phyloP scores from a whole-genome alignment of 2,329 filamentous ascomycete species.

The Ophidiomyces ophidiicola region DNA sequence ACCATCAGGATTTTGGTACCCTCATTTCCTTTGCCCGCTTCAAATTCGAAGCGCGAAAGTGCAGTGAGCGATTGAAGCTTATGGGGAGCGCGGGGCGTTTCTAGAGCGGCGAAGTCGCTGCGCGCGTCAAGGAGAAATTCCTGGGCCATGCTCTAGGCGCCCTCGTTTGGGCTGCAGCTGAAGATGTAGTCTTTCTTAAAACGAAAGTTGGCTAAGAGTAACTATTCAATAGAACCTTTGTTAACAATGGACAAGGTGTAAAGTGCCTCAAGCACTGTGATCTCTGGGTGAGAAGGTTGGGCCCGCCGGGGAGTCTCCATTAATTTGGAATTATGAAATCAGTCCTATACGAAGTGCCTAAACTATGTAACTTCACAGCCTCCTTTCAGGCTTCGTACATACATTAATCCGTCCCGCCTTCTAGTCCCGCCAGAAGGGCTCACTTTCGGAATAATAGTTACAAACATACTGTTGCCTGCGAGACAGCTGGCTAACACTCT shows the following conservation, averaged over 20 bases:
- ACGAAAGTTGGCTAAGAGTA: neutral
- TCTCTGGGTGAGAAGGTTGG: too few relatives aligned
- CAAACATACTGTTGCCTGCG: too few relatives aligned
- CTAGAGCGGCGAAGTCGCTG: slow-evolving; percentile 19
- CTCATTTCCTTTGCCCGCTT: slow-evolving; percentile 61
- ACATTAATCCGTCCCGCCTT: too few relatives aligned
- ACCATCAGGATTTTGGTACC: slow-evolving; percentile 90
- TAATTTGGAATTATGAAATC: too few relatives aligned
- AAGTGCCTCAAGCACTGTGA: neutral
- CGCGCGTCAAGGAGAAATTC: slow-evolving; percentile 10
- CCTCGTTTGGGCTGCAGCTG: neutral
- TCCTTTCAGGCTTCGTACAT: too few relatives aligned
- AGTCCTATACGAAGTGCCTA: too few relatives aligned
- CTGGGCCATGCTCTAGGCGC: slow-evolving; percentile 15
- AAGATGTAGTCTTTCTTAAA: neutral
- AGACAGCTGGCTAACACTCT: too few relatives aligned
- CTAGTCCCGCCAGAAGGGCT: too few relatives aligned
- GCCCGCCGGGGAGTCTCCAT: too few relatives aligned
- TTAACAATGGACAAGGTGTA: neutral
- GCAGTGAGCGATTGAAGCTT: slow-evolving; percentile 40
- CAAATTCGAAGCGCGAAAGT: slow-evolving; percentile 80
- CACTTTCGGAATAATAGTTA: too few relatives aligned
- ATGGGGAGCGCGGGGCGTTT: slow-evolving; percentile 22
- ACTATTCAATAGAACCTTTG: neutral
- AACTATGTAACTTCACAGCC: too few relatives aligned